phyloP scores from a whole-genome alignment of 441 rosid species.

The Viola pubescens region DNA sequence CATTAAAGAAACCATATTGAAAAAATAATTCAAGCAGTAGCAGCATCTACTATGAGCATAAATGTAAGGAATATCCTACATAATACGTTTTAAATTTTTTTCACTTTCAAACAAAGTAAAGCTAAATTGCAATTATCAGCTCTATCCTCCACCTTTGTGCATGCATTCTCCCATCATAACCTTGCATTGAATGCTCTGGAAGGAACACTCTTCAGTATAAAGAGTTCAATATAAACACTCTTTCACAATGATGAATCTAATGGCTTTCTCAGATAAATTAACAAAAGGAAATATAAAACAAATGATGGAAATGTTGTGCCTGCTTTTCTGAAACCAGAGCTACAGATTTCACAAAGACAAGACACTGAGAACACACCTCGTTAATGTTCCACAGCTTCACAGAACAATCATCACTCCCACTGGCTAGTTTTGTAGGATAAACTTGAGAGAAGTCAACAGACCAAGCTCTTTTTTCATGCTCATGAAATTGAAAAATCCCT shows the following conservation, averaged over 20 bases:
- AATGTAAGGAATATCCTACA: no score
- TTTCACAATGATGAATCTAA: neutral
- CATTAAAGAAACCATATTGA: conserved; percentile 6
- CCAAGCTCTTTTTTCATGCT: conserved; percentile 97
- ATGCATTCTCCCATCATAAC: no score
- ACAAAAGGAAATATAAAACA: neutral
- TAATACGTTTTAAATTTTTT: no score
- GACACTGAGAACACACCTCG: conserved; percentile 47
- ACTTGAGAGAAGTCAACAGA: conserved; percentile 90
- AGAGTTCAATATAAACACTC: neutral
- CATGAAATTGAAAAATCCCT: conserved; percentile 55
- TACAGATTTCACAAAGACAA: neutral
- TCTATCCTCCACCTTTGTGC: no score
- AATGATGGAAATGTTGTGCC: neutral
- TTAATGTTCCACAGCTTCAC: conserved; percentile 94
- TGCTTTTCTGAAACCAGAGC: no score
- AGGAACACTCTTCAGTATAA: neutral
- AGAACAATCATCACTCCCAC: conserved; percentile 97
- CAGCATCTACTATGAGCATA: neutral
- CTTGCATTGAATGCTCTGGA: no score
- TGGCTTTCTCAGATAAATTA: neutral
- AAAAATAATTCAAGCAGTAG: conserved; percentile 6
- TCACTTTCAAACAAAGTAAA: no score
- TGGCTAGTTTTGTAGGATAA: conserved; percentile 79
- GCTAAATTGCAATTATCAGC: no score